phyloP scores from a whole-genome alignment of 1,139 yeast species.

The Pichia sp. region DNA sequence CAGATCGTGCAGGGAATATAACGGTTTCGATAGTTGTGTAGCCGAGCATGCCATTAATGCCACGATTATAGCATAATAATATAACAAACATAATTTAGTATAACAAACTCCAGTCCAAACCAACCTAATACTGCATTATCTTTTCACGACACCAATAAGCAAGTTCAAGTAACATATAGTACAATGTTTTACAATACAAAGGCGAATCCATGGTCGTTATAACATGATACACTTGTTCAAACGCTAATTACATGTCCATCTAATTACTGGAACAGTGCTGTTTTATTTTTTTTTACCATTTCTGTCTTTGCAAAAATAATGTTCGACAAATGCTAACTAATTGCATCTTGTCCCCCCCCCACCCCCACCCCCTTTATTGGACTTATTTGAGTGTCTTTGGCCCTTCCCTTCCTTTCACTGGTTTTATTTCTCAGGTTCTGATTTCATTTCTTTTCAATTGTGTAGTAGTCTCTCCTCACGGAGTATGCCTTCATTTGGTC shows the following conservation, averaged over 20 bases:
- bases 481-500: background rate
- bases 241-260: background rate
- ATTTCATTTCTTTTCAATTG: background rate
- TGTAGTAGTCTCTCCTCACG: background rate
- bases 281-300: too few relatives aligned
- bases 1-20: conserved; percentile 29
- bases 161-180: background rate
- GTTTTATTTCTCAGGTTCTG: background rate
- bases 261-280: background rate
- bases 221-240: background rate
- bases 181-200: background rate
- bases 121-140: background rate
- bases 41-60: background rate
- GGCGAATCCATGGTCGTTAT: background rate
- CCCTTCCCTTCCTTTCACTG: background rate
- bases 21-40: background rate
- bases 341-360: too few relatives aligned
- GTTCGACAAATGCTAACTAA: too few relatives aligned
- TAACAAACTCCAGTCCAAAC: background rate
- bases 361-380: too few relatives aligned
- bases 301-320: too few relatives aligned
- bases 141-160: background rate
- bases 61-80: background rate
- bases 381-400: background rate
- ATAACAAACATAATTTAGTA: background rate